Conservation (phyloP, 768 basidiomycete species). For the Termitomyces sp. region DNA sequence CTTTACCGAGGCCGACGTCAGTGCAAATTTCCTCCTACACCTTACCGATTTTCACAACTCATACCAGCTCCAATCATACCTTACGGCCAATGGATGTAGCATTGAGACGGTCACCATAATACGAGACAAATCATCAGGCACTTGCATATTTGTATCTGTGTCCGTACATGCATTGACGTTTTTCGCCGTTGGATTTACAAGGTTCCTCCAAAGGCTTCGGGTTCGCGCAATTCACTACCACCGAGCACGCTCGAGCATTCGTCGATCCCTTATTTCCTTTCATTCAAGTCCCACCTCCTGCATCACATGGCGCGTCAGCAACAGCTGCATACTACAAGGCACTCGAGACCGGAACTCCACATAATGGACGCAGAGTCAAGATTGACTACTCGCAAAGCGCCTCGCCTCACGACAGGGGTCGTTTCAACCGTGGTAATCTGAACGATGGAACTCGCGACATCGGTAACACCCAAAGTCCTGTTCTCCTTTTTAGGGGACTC, state of each 20-base stretch:
- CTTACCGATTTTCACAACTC: slow-evolving; percentile 32
- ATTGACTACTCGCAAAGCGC: slow-evolving; percentile 94
- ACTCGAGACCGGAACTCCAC: slow-evolving; percentile 63
- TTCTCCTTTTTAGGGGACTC: slow-evolving; percentile 87
- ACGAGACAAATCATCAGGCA: slow-evolving; percentile 94
- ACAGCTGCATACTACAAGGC: slow-evolving; percentile 70
- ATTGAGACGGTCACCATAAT: slow-evolving; percentile 92
- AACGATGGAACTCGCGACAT: slow-evolving; percentile 98
- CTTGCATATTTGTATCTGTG: slow-evolving; percentile 78
- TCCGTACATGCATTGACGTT: slow-evolving; percentile 72
- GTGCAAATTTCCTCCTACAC: slow-evolving; percentile 37
- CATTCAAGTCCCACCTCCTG: slow-evolving; percentile 88
- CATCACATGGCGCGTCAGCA: slow-evolving; percentile 81
- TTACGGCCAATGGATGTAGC: slow-evolving; percentile 66
- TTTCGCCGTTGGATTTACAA: slow-evolving; percentile 67
- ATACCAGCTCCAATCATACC: slow-evolving; percentile 75
- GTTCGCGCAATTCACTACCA: slow-evolving; percentile 88
- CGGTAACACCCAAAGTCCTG: slow-evolving; percentile 76
- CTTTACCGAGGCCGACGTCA: slow-evolving; percentile 90
- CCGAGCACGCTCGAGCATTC: slow-evolving; percentile 87
- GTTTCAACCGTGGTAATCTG: slow-evolving; percentile 53
- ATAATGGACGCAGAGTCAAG: slow-evolving; percentile 84
- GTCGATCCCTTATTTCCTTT: slow-evolving; percentile 90
- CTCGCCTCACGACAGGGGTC: slow-evolving; percentile 63
- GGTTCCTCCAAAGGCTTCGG: slow-evolving; percentile 95